phyloP scores from a whole-genome alignment of 495 filamentous ascomycete genomes.

The Hypoxylon crocopeplum region DNA sequence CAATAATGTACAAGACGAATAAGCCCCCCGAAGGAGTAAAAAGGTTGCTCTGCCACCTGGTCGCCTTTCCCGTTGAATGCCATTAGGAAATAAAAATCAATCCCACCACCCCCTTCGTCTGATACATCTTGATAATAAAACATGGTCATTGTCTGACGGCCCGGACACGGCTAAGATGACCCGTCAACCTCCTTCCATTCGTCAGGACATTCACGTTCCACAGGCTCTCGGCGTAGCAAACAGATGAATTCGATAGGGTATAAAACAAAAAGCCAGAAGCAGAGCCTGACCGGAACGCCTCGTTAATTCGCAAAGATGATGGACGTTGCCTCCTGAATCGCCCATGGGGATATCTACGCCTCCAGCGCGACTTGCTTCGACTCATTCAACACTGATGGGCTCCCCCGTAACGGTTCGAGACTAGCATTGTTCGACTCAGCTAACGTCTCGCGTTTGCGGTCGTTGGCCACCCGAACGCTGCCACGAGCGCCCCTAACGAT shows the following conservation, averaged over 20 bases:
- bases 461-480: conserved; percentile 56
- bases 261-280: conserved; percentile 39
- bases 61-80: conserved; percentile 17
- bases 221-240: conserved; percentile 38
- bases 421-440: conserved; percentile 24
- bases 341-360: conserved; percentile 40
- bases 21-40: conserved; percentile 4
- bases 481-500: conserved; percentile 65
- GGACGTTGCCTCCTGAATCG: conserved; percentile 29
- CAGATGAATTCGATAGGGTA: conserved; percentile 40
- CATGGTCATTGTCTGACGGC: conserved; percentile 35
- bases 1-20: conserved; percentile 45
- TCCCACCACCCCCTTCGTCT: conserved; percentile 12
- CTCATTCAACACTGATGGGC: conserved; percentile 39
- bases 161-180: conserved; percentile 32
- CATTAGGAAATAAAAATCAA: conserved; percentile 18
- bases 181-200: conserved; percentile 35
- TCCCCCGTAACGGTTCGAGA: conserved; percentile 46
- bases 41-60: conserved; percentile 30
- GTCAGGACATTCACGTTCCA: conserved; percentile 41
- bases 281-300: conserved; percentile 41
- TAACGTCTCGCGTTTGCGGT: conserved; percentile 37
- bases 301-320: conserved; percentile 39
- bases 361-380: conserved; percentile 43
- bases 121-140: conserved; percentile 35